Evolutionary conservation across 192 early-diverging fungal species (phyloP), one percentile per base, ranked within the genome.

Genomic region (Martensiomyces pterosporus): DNA sequence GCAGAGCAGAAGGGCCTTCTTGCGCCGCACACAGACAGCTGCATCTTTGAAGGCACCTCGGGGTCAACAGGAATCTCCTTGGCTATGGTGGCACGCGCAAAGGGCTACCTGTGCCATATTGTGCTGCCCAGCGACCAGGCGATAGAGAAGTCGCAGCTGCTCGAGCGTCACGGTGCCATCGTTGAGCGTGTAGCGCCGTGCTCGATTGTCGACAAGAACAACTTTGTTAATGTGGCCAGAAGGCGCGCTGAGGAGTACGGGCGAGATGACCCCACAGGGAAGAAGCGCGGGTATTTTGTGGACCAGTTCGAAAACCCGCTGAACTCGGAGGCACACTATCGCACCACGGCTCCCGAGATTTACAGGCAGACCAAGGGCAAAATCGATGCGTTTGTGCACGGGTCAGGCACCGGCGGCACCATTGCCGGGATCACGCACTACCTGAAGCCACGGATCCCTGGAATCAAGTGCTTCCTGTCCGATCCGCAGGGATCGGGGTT

Each of bases 61-160:
- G 96, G 96, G 5, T 91, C 87, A 2, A 99, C 96, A 1, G 96
- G 96, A 3, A 95, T 99, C 24, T 91, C 93, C 3, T 77, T 99
- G 25, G 94, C 96, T 3, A 85, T 88, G 72, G 85, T 97, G 32
- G 83, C 88, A 13, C 79, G 83, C 13, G 94, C 94, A 1, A 84
- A 82, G 25, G 94, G 96, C 9, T 97, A 99, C 64, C 71, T 78
- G 36, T 91, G 89, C 60, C 90, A 92, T 68, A 97, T 99, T 39
- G 87, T 97, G 9, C 91, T 99, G 89, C 94, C 93, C 10, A 91
- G 93, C 65, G 95, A 98, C 58, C 84, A 86, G 56, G 90, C 93
- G 2, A 41, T 77, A 9, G 95, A 98, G 47, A 98, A 98, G 55
- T 89, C 88, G 35, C 85, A 83, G 21, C 52, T 97, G 4, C 62